Conservation (phyloP, 2,329 filamentous ascomycete species). For the Aspergillus vadensis region DNA sequence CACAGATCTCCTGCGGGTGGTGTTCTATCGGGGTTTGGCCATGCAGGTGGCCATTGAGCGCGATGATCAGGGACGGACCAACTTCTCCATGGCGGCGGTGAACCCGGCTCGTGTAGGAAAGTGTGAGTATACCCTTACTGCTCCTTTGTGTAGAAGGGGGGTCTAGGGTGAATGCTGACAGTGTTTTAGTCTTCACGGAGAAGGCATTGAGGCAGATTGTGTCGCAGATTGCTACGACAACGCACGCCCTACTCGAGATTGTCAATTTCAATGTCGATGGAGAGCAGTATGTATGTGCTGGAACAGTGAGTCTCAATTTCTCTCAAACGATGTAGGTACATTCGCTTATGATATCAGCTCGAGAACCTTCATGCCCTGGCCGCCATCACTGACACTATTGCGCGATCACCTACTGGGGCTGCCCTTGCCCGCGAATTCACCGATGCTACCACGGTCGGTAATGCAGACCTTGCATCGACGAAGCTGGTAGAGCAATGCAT, state of each 20-base stretch:
- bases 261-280: constrained; percentile 82
- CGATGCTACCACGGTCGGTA: neutral
- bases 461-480: neutral
- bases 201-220: neutral
- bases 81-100: constrained; percentile 97
- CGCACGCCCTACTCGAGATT: constrained; percentile 90
- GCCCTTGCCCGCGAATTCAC: neutral
- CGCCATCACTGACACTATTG: neutral
- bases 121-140: constrained; percentile 69
- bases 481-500: neutral
- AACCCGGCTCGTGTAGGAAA: constrained; percentile 79
- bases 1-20: constrained; percentile 89
- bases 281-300: constrained; percentile 65
- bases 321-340: too few species aligned
- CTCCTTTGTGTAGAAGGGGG: neutral
- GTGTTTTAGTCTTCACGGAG: neutral
- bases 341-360: neutral
- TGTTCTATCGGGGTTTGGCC: constrained; percentile 95
- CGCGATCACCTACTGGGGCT: neutral
- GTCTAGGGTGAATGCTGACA: neutral
- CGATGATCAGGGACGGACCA: constrained; percentile 83
- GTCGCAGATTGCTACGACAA: constrained; percentile 74
- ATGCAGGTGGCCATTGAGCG: constrained; percentile 98
- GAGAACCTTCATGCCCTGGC: constrained; percentile 1
- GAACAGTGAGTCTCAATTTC: constrained; percentile 44